Conservation (phyloP, 768 basidiomycete genomes). For the Leccinum fibrillosum region DNA sequence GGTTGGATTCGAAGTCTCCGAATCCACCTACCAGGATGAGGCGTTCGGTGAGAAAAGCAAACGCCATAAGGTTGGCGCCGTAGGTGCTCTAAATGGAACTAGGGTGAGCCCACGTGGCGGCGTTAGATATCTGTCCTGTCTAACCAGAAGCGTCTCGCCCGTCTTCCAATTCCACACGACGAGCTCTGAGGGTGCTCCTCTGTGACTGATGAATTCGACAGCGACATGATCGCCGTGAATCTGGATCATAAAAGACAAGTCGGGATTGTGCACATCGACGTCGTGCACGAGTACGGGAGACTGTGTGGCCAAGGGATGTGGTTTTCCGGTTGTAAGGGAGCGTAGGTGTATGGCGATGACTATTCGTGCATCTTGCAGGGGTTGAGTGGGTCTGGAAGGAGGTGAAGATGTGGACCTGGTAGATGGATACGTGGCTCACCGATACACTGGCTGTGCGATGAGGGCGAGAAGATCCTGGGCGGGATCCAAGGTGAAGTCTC, state of each 20-base stretch:
- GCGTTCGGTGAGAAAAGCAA: slow-evolving; percentile 41
- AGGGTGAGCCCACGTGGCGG: slow-evolving; percentile 1
- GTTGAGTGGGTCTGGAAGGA: slow-evolving; percentile 9
- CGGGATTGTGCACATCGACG: slow-evolving; percentile 15
- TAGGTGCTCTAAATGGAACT: slow-evolving; percentile 20
- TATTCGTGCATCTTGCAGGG: slow-evolving; percentile 12
- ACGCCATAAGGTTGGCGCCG: slow-evolving; percentile 36
- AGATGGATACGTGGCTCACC: slow-evolving; percentile 27
- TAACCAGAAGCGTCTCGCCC: slow-evolving; percentile 47
- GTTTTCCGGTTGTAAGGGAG: slow-evolving; percentile 41
- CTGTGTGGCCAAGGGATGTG: slow-evolving; percentile 42
- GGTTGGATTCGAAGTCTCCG: slow-evolving; percentile 17
- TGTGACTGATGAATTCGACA: slow-evolving; percentile 41
- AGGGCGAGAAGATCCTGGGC: slow-evolving; percentile 61
- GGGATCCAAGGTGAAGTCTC: slow-evolving; percentile 66
- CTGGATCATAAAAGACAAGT: slow-evolving; percentile 48
- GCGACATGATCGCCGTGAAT: slow-evolving; percentile 51
- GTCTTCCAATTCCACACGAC: slow-evolving; percentile 69
- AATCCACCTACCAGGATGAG: slow-evolving; percentile 37
- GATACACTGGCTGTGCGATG: slow-evolving; percentile 36
- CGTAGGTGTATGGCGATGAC: slow-evolving; percentile 40
- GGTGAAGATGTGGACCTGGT: background rate
- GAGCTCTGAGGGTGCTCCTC: slow-evolving; percentile 41
- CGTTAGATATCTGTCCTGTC: slow-evolving; percentile 14
- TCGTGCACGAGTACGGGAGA: slow-evolving; percentile 31